Conservation (phyloP, 169 alveolate genomes). For the Plasmodium gonderi region DNA sequence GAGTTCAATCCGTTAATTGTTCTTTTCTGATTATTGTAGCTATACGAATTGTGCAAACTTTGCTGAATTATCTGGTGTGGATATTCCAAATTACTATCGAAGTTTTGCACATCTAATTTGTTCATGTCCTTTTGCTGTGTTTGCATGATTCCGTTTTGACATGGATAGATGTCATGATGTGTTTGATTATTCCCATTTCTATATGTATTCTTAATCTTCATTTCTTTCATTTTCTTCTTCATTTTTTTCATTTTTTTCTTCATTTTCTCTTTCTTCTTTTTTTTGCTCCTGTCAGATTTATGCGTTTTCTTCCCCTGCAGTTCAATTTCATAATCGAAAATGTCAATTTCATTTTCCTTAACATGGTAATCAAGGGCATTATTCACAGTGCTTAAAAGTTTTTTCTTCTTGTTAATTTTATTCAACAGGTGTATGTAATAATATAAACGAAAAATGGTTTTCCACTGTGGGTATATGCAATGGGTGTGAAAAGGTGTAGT, state of each 20-base stretch:
- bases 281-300: not conserved
- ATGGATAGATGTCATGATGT: too few species aligned
- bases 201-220: not conserved
- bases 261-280: constrained; percentile 2
- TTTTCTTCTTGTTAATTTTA: constrained; percentile 51
- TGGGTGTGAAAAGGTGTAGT: constrained; percentile 59
- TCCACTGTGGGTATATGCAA: constrained; percentile 69
- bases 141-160: too few species aligned
- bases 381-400: not conserved
- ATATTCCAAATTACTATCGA: too few species aligned
- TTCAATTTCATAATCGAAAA: constrained; percentile 5
- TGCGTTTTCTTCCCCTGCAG: not conserved
- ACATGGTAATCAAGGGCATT: not conserved
- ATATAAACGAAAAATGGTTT: constrained; percentile 34
- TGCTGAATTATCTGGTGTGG: too few species aligned
- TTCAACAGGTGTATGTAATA: constrained; percentile 22
- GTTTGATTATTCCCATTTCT: not conserved
- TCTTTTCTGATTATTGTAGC: too few species aligned
- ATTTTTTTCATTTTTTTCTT: not conserved
- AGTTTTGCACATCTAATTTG: too few species aligned
- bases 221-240: not conserved
- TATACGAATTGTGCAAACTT: too few species aligned
- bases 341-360: constrained; percentile 16
- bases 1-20: too few species aligned
- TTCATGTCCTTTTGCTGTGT: too few species aligned